phyloP scores from a whole-genome alignment of 164 flowering plant species.

The Nelumbo lutea region DNA sequence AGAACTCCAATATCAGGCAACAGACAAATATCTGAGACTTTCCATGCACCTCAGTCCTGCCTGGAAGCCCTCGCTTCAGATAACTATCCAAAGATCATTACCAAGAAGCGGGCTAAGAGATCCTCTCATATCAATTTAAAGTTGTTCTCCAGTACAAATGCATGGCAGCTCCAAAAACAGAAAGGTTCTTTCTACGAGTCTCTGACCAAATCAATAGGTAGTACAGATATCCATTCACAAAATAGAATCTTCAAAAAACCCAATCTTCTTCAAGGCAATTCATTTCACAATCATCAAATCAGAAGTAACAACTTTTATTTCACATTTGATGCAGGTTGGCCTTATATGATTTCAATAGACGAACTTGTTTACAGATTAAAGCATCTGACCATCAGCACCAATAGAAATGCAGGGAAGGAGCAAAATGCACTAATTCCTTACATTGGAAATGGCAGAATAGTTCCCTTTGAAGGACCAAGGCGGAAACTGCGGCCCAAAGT shows the following conservation, averaged over 20 bases:
- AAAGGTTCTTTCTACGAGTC: background rate
- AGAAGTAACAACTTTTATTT: conserved; percentile 3
- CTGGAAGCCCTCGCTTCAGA: conserved; percentile 30
- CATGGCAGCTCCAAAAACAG: conserved; percentile 9
- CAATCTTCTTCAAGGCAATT: conserved; percentile 3
- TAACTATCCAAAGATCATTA: conserved; percentile 23
- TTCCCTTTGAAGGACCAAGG: conserved; percentile 55
- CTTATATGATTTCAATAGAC: conserved; percentile 29
- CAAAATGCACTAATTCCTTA: conserved; percentile 59
- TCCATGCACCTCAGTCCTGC: conserved; percentile 20
- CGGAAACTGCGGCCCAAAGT: conserved; percentile 72
- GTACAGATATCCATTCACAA: background rate
- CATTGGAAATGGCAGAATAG: conserved; percentile 42
- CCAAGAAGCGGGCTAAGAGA: conserved; percentile 35
- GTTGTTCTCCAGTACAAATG: conserved; percentile 9
- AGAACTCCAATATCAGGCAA: background rate
- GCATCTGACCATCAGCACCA: conserved; percentile 34
- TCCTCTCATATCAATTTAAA: conserved; percentile 6
- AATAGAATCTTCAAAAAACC: background rate
- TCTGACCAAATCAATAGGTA: conserved; percentile 22
- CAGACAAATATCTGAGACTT: conserved; percentile 10
- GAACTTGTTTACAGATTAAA: conserved; percentile 31
- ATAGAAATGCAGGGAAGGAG: conserved; percentile 13
- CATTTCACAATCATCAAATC: background rate
- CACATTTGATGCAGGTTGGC: conserved; percentile 34